phyloP scores from a whole-genome alignment of 495 filamentous ascomycete species.

The Pyronema domesticum region DNA sequence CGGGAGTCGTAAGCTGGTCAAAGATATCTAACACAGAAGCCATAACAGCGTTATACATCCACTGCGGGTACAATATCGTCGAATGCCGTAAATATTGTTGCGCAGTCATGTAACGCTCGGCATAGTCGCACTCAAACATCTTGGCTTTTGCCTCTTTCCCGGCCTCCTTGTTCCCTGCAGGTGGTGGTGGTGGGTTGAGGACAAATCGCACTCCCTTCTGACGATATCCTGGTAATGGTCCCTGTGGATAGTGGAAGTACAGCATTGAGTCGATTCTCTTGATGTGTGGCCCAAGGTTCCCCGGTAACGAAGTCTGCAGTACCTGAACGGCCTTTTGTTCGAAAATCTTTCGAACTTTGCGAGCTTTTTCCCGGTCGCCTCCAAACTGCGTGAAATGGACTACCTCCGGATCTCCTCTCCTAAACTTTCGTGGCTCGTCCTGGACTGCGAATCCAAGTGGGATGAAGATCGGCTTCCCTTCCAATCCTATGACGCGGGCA shows the following conservation, averaged over 20 bases:
- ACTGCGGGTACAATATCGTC: not conserved
- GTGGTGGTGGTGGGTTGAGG: not conserved
- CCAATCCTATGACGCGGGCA: not conserved
- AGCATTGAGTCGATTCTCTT: constrained; percentile 12
- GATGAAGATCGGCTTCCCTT: constrained; percentile 14
- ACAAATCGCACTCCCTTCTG: constrained; percentile 10
- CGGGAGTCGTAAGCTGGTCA: not conserved
- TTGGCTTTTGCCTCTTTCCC: not conserved
- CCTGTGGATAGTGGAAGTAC: constrained; percentile 19
- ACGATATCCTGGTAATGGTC: constrained; percentile 14
- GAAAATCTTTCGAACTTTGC: not conserved
- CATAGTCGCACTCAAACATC: not conserved
- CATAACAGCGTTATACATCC: constrained; percentile 2
- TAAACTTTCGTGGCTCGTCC: constrained; percentile 7
- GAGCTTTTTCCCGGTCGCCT: not conserved
- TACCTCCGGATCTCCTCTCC: constrained; percentile 11
- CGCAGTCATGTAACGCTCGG: not conserved
- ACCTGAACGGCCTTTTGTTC: not conserved
- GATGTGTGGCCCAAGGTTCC: constrained; percentile 13
- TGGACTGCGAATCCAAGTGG: constrained; percentile 12
- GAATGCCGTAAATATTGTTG: not conserved
- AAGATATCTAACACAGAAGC: not conserved
- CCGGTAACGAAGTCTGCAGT: constrained; percentile 5
- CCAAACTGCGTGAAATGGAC: constrained; percentile 12
- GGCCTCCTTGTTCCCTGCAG: not conserved